A percentile compares a stretch with the other conserved stretches of the same genome.
These are phyloP conservation scores for Chrysopogon serrulatus DNA, from an alignment of 176 grass and related monocot genomes.

Conservation along the genomic window DNA sequence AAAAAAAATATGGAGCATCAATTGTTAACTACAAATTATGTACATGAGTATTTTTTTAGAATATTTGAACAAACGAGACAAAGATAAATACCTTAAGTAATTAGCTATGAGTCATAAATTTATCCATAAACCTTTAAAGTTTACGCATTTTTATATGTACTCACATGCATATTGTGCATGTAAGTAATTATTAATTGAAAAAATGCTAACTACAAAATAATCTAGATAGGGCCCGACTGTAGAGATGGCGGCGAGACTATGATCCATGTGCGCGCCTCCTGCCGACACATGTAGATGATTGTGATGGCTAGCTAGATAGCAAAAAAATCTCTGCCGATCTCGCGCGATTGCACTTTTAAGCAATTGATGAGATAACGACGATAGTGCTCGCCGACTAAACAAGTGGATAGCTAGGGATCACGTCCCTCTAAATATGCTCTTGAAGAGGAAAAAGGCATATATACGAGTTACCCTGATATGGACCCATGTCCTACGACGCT, in stretches of 20 bases:
- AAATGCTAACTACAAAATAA: not conserved
- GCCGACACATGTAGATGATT: constrained; percentile 13
- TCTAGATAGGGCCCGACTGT: not conserved
- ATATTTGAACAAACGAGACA: too few relatives aligned
- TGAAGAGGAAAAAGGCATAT: not conserved
- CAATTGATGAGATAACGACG: not conserved
- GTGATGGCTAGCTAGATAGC: not conserved
- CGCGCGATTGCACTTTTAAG: not conserved
- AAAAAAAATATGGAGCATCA: too few relatives aligned
- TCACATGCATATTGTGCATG: too few relatives aligned
- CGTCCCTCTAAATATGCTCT: not conserved
- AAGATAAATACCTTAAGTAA: too few relatives aligned
- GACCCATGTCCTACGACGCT: not conserved
- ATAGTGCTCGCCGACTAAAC: not conserved
- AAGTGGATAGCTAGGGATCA: not conserved
- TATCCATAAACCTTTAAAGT: too few relatives aligned
- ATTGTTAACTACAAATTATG: too few relatives aligned
- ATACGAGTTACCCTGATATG: not conserved
- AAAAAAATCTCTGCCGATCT: not conserved
- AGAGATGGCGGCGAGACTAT: not conserved
- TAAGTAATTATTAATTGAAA: too few relatives aligned
- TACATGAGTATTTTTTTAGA: too few relatives aligned
- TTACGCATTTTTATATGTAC: too few relatives aligned
- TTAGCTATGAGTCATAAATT: too few relatives aligned
- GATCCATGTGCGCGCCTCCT: not conserved